phyloP scores from a whole-genome alignment of 176 grass and related monocot species.

The Luzula sylvatica region DNA sequence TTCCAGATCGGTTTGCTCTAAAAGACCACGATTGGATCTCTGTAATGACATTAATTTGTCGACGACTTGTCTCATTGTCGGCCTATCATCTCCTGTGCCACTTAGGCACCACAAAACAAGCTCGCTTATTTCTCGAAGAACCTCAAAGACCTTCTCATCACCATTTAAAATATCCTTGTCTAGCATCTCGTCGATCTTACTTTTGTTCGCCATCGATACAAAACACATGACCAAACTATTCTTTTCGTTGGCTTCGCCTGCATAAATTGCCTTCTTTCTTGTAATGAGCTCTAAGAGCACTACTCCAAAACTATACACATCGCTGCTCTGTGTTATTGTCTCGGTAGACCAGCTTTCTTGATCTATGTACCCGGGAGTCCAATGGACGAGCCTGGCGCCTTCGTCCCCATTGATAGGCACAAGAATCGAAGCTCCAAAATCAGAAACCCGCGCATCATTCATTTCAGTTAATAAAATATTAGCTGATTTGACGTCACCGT shows the following conservation, averaged over 20 bases:
- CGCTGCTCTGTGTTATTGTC: conserved; percentile 8
- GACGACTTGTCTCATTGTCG: conserved; percentile 13
- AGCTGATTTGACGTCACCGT: conserved; percentile 15
- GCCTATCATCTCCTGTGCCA: conserved; percentile 15
- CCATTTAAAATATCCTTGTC: conserved; percentile 22
- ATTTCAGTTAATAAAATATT: conserved; percentile 1
- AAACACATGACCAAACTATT: background rate
- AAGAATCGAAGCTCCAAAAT: conserved; percentile 11
- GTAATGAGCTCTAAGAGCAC: conserved; percentile 15
- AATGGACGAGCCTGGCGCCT: background rate
- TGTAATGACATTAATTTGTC: background rate
- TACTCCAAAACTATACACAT: conserved; percentile 12
- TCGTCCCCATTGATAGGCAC: background rate
- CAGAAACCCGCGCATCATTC: background rate
- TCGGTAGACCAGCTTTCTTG: background rate
- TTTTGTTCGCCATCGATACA: conserved; percentile 7
- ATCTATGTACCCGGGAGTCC: conserved; percentile 9
- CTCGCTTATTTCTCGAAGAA: conserved; percentile 9
- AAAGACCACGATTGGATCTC: background rate
- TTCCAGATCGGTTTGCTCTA: background rate
- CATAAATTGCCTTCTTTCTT: conserved; percentile 6
- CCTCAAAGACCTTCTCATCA: background rate
- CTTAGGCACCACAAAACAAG: conserved; percentile 11
- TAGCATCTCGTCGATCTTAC: conserved; percentile 1
- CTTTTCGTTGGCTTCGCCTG: background rate